Evolutionary conservation across 441 rosid genomes (phyloP), one percentile per base, ranked within the genome.

Genomic region (Biscutella laevigata): DNA sequence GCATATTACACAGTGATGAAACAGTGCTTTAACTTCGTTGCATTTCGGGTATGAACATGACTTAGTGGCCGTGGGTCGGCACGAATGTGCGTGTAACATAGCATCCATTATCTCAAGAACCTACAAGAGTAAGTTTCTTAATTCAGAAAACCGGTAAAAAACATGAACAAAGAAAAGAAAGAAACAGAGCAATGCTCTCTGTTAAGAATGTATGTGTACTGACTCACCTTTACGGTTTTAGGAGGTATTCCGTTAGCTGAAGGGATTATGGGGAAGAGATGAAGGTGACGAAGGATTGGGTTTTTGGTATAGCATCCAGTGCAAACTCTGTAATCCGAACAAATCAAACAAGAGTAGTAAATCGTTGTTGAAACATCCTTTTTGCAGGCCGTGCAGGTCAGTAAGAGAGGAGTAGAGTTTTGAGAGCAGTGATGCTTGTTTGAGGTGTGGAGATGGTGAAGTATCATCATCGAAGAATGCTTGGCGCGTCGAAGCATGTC

Each of bases 401-500:
- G n/a, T n/a, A n/a, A n/a, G 63, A 57, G 39, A 43, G 4, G 1
- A 2, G 16, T 50, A 24, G 53, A 17, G 26, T 13, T 19, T 42
- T 56, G 39, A 19, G 37, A 39, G 42, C 5, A 0, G 7, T 6
- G 40, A 5, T 28, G 48, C 40, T 53, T 13, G 11, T 25, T 58
- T 42, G 69, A 73, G 53, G 61, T 62, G 43, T 62, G 74, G 37
- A 81, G 85, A 63, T 74, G 67, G 69, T 85, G 71, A 34, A 88
- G 71, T 64, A 85, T 71, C 92, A 85, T 83, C 95, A 85, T 83
- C 2, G 92, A 76, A 28, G 96, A 79, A 69, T 77, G 62, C 69
- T 88, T 88, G 61, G 92, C 92, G 32, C 77, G 77, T 37, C 92
- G 77, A 54, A 83, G 82, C 4, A 78, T 65, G 71, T 88, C 81